Evolutionary conservation across 495 filamentous ascomycete species (phyloP), one percentile per base, ranked within the genome.

Genomic region (Podospora tetraspora): DNA sequence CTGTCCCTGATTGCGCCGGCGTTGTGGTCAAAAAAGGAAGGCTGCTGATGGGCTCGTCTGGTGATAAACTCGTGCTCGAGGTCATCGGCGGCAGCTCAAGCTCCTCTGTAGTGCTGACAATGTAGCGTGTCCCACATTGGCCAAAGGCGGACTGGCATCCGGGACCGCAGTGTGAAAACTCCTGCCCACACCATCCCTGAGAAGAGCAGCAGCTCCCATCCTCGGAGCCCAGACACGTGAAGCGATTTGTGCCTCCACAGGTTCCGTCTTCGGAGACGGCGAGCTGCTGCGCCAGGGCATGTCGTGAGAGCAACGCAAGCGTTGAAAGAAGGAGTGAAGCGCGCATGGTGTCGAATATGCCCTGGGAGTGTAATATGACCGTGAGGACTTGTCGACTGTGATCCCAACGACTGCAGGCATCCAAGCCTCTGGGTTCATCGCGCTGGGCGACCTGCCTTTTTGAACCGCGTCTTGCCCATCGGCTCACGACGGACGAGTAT

Each of bases 111-210:
- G 57, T 43, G 12, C 34, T 43, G 7, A 68, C 62, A 3, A 37
- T 57, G n/a, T 25, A 60, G 21, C 58, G 24, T 9, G 63, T 29
- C 25, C 69, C 70, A 61, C 77, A 79, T 7, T 69, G 73, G 10
- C 78, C 79, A 25, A 67, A 79, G 24, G 37, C 66, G 7, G 71
- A 16, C 66, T 79, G 78, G 52, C 79, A 80, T n/a, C 78, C 78
- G 11, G 66, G 37, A 6, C 76, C 78, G 67, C 78, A 81, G 63
- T 79, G 78, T 10, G 63, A 78, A 22, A 27, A 64, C 13, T 74
- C 70, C 27, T 70, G 69, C 5, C 77, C 78, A 57, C 76, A 78
- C 68, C 69, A 78, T 19, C 75, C 75, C 52, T 73, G 66, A n/a
- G 73, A 62, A 1, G 73, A 75, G 66, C 76, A 78, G 70, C 76